Evolutionary conservation across 352 stramenopile genomes (phyloP).

Genomic region (Globisporangium yorkense): DNA sequence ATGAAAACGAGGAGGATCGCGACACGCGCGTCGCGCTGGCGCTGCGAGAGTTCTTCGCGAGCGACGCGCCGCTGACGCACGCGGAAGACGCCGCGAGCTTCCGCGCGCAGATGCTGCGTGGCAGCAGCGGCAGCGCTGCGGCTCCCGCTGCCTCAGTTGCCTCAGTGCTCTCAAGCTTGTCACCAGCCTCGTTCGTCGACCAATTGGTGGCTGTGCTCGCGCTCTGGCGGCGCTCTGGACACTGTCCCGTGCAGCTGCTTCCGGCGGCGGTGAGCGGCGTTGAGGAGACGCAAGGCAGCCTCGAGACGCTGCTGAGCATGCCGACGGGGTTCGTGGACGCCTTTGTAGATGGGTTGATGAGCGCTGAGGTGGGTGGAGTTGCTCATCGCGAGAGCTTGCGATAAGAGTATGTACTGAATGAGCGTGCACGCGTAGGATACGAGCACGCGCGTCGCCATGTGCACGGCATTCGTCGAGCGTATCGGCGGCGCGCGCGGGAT

Average conservation of each 20-base stretch:
- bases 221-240: constrained; percentile 25
- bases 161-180: constrained; percentile 17
- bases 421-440: constrained; percentile 1
- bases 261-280: constrained; percentile 30
- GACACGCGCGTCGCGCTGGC: constrained; percentile 9
- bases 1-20: not conserved
- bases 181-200: constrained; percentile 21
- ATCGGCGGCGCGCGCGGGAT: constrained; percentile 54
- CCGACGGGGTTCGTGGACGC: constrained; percentile 11
- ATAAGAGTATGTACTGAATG: too few species aligned
- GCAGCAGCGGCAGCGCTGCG: not conserved
- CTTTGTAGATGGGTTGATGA: constrained; percentile 14
- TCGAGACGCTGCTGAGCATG: constrained; percentile 24
- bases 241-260: constrained; percentile 26
- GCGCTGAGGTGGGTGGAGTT: not conserved
- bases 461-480: constrained; percentile 21
- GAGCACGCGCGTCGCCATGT: constrained; percentile 1
- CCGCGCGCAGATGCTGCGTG: constrained; percentile 29
- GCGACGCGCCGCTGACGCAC: constrained; percentile 15
- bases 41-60: constrained; percentile 22
- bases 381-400: not conserved
- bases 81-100: constrained; percentile 35
- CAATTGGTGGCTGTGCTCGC: constrained; percentile 41
- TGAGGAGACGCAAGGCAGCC: constrained; percentile 21
- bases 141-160: not conserved